Conservation (phyloP, 2,329 filamentous ascomycete genomes). For the Neurospora sp. region DNA sequence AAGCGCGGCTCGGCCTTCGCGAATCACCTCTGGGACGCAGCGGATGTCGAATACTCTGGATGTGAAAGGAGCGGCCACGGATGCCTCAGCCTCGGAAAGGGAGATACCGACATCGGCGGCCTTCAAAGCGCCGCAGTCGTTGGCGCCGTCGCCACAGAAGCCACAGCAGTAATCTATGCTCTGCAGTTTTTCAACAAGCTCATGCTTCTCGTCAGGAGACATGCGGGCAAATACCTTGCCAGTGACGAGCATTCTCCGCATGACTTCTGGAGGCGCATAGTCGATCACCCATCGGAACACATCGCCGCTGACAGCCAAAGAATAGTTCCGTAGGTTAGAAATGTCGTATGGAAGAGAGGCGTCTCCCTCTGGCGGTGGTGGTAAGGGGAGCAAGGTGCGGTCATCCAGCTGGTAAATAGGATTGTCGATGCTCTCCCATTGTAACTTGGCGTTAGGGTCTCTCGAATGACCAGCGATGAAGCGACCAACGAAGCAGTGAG, state of each 20-base stretch:
- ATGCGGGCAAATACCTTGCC: constrained; percentile 95
- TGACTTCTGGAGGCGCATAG: constrained; percentile 70
- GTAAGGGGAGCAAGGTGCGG: constrained; percentile 52
- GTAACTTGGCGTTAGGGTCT: constrained; percentile 62
- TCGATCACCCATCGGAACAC: constrained; percentile 96
- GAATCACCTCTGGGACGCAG: constrained; percentile 86
- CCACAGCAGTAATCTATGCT: constrained; percentile 91
- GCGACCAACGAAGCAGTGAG: constrained; percentile 87
- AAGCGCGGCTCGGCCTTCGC: constrained; percentile 83
- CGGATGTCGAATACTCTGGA: constrained; percentile 93
- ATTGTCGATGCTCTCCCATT: constrained; percentile 95
- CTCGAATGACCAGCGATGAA: constrained; percentile 71
- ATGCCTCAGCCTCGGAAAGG: constrained; percentile 92
- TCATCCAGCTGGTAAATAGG: constrained; percentile 67
- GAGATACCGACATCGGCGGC: constrained; percentile 97
- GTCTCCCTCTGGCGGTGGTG: constrained; percentile 59
- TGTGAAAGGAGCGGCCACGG: constrained; percentile 95
- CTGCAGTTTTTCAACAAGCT: constrained; percentile 93
- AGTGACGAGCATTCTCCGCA: constrained; percentile 76
- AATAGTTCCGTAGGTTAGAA: constrained; percentile 73
- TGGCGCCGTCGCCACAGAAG: constrained; percentile 95
- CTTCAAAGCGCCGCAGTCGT: constrained; percentile 94
- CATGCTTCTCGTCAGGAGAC: constrained; percentile 98
- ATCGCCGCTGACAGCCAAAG: constrained; percentile 81
- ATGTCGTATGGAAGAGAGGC: constrained; percentile 80